Evolutionary conservation across 2,329 filamentous ascomycete genomes (phyloP), one percentile per base, ranked within the genome.

Genomic region (Canariomyces notabilis): DNA sequence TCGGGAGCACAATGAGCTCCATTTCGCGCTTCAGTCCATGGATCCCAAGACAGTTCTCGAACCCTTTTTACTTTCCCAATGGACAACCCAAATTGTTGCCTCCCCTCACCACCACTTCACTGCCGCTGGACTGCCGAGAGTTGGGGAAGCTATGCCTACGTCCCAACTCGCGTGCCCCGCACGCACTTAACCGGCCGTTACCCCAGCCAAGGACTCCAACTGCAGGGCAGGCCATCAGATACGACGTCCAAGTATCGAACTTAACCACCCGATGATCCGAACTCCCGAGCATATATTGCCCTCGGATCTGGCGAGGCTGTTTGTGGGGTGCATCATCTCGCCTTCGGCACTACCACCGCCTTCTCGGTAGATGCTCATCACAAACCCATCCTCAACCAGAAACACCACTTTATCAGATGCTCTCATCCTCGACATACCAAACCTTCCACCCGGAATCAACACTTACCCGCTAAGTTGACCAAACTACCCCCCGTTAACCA

Each of bases 81-180:
- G 12, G 12, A 4, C 14, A 35, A n/a, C 2, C 18, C 9, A n/a
- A n/a, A n/a, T n/a, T n/a, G n/a, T n/a, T n/a, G n/a, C n/a, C 7
- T 42, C 31, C 15, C 8, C 16, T 19, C 19, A 14, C 8, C 6
- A 19, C 40, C 11, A 4, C 20, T 37, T 15, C 12, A 19, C 26
- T 15, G 16, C 32, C n/a, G n/a, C 20, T n/a, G 18, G 43, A 54
- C 22, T 56, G 54, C 51, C 54, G 54, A 54, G 26, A 48, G 48
- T 54, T 52, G 51, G 54, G 39, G 49, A 52, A 55, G 14, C 22
- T 16, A n/a, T 19, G 21, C 31, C 39, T 36, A 4, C 46, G n/a
- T 36, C 8, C 37, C 34, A n/a, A 19, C 32, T 11, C 14, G 7
- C 32, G 12, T 16, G 18, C 50, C 52, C 52, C 54, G 46, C 51